phyloP scores from a whole-genome alignment of 441 rosid species.

The Euphorbia schlechtendalii region DNA sequence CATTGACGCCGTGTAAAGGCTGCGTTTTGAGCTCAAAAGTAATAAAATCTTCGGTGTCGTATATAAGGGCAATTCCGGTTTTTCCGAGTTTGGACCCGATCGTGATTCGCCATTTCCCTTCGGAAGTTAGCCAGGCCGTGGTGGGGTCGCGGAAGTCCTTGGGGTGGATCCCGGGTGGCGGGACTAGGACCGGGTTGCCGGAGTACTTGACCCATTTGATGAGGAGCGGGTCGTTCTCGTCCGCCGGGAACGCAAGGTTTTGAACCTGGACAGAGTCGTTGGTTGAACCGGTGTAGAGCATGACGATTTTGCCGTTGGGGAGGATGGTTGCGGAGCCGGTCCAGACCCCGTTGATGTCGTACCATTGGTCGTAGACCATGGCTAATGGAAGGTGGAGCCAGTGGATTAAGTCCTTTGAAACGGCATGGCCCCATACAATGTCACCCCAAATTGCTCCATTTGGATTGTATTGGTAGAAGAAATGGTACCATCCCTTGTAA shows the following conservation, averaged over 20 bases:
- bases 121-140: constrained; percentile 60
- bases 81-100: constrained; percentile 47
- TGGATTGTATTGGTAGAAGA: constrained; percentile 83
- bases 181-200: constrained; percentile 61
- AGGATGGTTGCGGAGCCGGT: constrained; percentile 78
- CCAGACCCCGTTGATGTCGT: constrained; percentile 64
- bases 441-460: constrained; percentile 72
- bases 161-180: constrained; percentile 44
- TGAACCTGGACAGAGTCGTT: constrained; percentile 53
- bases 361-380: constrained; percentile 62
- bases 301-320: constrained; percentile 46
- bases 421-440: constrained; percentile 83
- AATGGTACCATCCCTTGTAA: constrained; percentile 77
- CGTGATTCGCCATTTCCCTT: constrained; percentile 52
- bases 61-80: constrained; percentile 53
- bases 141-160: constrained; percentile 77
- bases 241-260: constrained; percentile 64
- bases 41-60: constrained; percentile 52
- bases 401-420: constrained; percentile 61
- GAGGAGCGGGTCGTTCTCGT: constrained; percentile 61
- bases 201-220: constrained; percentile 56
- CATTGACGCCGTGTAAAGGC: constrained; percentile 51
- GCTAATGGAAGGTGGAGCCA: constrained; percentile 82
- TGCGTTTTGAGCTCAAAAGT: constrained; percentile 27
- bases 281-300: constrained; percentile 78